Evolutionary conservation across 768 basidiomycete genomes (phyloP).

Genomic region (Tricholoma hemisulphureum): DNA sequence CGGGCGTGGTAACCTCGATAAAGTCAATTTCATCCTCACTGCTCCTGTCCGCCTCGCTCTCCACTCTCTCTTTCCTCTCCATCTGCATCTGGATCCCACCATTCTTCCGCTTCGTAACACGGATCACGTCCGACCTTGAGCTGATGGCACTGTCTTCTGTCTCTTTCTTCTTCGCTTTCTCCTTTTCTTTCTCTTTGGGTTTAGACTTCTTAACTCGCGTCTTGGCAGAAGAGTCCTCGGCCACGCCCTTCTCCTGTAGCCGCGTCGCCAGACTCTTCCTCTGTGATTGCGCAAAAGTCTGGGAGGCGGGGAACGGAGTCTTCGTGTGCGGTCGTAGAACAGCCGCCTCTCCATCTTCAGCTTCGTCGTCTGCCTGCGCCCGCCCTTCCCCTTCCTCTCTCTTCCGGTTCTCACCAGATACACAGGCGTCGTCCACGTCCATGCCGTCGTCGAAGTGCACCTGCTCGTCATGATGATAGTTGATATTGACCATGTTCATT

Average conservation of each 20-base stretch:
- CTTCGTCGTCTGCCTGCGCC: slow-evolving; percentile 8
- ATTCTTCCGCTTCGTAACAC: slow-evolving; percentile 9
- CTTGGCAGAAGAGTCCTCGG: slow-evolving; percentile 17
- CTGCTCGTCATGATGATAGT: slow-evolving; percentile 1
- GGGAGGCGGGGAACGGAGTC: not conserved
- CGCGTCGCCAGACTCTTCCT: slow-evolving; percentile 15
- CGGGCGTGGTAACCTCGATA: slow-evolving; percentile 4
- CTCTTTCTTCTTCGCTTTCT: slow-evolving; percentile 7
- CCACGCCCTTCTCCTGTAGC: slow-evolving; percentile 15
- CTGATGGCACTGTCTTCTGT: not conserved
- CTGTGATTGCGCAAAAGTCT: slow-evolving; percentile 6
- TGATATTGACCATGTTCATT: slow-evolving; percentile 3
- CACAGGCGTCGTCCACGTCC: slow-evolving; percentile 1
- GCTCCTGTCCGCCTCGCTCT: slow-evolving; percentile 3
- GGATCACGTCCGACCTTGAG: slow-evolving; percentile 6
- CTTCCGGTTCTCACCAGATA: not conserved
- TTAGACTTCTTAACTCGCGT: slow-evolving; percentile 18
- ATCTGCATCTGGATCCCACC: slow-evolving; percentile 1
- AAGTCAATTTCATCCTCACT: slow-evolving; percentile 15
- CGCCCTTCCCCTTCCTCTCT: slow-evolving; percentile 1
- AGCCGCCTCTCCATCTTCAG: slow-evolving; percentile 2
- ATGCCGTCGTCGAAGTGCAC: not conserved
- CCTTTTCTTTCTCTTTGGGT: slow-evolving; percentile 12
- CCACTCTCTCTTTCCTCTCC: slow-evolving; percentile 11
- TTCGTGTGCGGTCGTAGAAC: slow-evolving; percentile 2